Evolutionary conservation across 1,139 yeast species (phyloP).

Genomic region (Yamadazyma jaroonii): DNA sequence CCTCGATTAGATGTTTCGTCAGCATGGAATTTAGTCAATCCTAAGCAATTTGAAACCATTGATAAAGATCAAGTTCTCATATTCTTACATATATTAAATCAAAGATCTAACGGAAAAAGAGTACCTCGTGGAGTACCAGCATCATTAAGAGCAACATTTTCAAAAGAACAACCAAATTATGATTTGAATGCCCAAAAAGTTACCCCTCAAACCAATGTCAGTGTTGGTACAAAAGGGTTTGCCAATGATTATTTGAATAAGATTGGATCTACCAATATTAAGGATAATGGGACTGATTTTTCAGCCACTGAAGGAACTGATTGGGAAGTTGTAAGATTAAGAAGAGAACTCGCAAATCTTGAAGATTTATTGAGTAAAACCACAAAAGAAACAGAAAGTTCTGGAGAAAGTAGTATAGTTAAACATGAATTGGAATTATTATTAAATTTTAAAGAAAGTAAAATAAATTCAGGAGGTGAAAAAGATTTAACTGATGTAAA

Average conservation of each 20-base stretch:
- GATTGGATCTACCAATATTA: conserved; percentile 47
- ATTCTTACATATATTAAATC: conserved; percentile 85
- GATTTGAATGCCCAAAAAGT: conserved; percentile 39
- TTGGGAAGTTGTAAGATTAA: conserved; percentile 86
- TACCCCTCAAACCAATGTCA: conserved; percentile 10
- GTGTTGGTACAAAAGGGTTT: conserved; percentile 27
- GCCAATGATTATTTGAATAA: conserved; percentile 40
- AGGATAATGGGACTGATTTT: conserved; percentile 69
- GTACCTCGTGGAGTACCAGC: conserved; percentile 96
- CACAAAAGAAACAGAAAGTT: conserved; percentile 45
- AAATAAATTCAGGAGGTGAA: conserved; percentile 17
- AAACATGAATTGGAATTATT: conserved; percentile 82
- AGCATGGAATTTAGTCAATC: conserved; percentile 95
- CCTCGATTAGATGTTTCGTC: conserved; percentile 86
- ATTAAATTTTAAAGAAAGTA: conserved; percentile 63
- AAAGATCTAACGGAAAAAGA: conserved; percentile 81
- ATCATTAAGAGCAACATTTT: conserved; percentile 84
- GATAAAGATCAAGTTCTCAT: conserved; percentile 92
- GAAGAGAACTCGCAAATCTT: conserved; percentile 72
- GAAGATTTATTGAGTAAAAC: conserved; percentile 63
- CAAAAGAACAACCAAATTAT: conserved; percentile 80
- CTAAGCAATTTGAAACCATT: conserved; percentile 79
- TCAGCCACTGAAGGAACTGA: conserved; percentile 70
- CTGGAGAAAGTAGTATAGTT: conserved; percentile 25
- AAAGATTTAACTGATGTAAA: conserved; percentile 41